These are phyloP conservation scores for Ophiostoma novo-ulmi DNA, from an alignment of 2,329 filamentous ascomycete genomes.

Conservation along the genomic window DNA sequence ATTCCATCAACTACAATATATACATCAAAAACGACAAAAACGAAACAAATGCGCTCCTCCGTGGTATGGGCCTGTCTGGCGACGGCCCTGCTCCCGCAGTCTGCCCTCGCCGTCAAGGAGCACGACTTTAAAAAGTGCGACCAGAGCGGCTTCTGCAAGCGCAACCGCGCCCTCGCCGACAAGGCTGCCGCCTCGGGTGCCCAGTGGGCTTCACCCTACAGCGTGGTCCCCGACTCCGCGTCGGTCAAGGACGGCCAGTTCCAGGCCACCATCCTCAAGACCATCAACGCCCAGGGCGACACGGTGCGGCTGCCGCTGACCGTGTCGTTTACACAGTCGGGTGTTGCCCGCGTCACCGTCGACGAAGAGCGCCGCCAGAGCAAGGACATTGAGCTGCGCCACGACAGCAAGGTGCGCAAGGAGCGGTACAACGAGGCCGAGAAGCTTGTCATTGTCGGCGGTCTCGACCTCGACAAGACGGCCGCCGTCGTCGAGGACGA, in stretches of 20 bases:
- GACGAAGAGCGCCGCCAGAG: constrained; percentile 89
- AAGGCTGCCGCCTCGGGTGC: constrained; percentile 59
- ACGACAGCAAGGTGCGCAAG: constrained; percentile 78
- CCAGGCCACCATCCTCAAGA: constrained; percentile 76
- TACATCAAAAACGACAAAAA: neutral
- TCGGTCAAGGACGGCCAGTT: constrained; percentile 75
- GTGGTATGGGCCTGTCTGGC: constrained; percentile 18
- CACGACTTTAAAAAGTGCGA: constrained; percentile 96
- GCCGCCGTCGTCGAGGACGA: constrained; percentile 69
- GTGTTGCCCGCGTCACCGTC: constrained; percentile 77
- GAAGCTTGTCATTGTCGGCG: constrained; percentile 80
- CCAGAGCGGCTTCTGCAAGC: constrained; percentile 95
- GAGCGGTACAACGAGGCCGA: constrained; percentile 91
- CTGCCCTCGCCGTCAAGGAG: constrained; percentile 77
- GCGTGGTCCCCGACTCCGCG: constrained; percentile 64
- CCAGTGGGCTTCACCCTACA: constrained; percentile 76
- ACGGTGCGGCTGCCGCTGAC: constrained; percentile 75
- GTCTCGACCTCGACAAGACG: constrained; percentile 64
- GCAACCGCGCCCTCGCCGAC: constrained; percentile 87
- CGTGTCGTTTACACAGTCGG: constrained; percentile 83
- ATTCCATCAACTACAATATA: neutral
- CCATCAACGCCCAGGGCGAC: constrained; percentile 58
- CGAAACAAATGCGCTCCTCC: constrained; percentile 4
- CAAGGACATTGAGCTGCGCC: constrained; percentile 80
- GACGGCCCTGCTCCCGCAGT: constrained; percentile 19